These are phyloP conservation scores for Elaeis oleifera DNA, from an alignment of 202 grass and related monocot species.

Conservation along the genomic window DNA sequence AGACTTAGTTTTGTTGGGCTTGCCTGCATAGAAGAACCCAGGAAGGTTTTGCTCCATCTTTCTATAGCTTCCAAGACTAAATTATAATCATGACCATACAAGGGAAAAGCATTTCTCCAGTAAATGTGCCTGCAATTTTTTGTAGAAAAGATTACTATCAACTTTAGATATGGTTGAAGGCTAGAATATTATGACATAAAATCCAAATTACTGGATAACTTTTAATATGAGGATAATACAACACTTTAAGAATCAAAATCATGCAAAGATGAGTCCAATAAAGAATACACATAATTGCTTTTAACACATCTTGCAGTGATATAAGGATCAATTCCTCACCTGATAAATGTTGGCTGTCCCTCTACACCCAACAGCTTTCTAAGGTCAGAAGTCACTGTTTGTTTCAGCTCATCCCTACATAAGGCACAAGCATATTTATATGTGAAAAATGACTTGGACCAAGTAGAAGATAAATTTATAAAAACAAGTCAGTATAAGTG, in stretches of 20 bases:
- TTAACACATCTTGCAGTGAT: not conserved
- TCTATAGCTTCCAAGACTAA: constrained; percentile 75
- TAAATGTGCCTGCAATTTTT: constrained; percentile 57
- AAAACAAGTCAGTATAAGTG: not conserved
- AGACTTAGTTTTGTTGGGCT: constrained; percentile 16
- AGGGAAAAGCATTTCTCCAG: constrained; percentile 95
- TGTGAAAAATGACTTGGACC: constrained; percentile 22
- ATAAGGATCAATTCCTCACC: constrained; percentile 40
- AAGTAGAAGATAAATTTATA: constrained; percentile 12
- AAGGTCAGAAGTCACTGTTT: constrained; percentile 77
- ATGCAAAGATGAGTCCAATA: not conserved
- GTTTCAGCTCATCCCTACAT: constrained; percentile 55
- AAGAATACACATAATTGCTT: no score
- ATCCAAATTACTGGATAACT: not conserved
- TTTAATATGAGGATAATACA: not conserved
- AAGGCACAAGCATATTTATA: constrained; percentile 14
- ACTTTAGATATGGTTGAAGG: not conserved
- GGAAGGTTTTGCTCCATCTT: constrained; percentile 94
- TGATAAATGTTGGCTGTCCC: constrained; percentile 77
- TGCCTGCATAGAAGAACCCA: constrained; percentile 98
- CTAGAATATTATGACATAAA: not conserved
- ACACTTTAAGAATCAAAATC: not conserved
- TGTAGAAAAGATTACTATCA: not conserved
- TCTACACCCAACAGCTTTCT: constrained; percentile 59
- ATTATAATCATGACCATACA: constrained; percentile 75